phyloP scores from a whole-genome alignment of 2,329 filamentous ascomycete genomes.

The Neofusicoccum laricinum region DNA sequence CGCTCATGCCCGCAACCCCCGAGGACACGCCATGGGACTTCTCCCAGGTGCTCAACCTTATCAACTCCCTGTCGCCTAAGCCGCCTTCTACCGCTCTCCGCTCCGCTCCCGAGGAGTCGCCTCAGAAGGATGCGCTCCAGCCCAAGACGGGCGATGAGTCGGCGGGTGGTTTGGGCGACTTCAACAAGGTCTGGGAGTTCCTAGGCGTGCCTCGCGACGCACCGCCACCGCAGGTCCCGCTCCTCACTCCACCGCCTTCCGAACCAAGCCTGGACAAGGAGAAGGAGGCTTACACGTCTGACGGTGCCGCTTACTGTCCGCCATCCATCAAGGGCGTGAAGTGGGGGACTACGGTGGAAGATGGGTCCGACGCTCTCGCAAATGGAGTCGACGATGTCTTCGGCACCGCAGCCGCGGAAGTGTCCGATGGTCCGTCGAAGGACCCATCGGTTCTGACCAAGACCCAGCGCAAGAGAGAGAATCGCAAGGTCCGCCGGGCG shows the following conservation, averaged over 20 bases:
- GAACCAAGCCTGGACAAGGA: constrained; percentile 12
- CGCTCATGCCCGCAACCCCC: constrained; percentile 33
- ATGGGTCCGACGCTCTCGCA: not conserved
- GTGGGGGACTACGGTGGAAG: constrained; percentile 22
- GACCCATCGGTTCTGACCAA: constrained; percentile 27
- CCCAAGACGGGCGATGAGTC: not conserved
- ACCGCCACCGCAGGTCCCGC: constrained; percentile 20
- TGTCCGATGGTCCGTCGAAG: not conserved
- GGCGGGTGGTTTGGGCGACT: constrained; percentile 40
- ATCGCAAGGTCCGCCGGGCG: constrained; percentile 22
- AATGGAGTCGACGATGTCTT: constrained; percentile 12
- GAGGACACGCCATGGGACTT: constrained; percentile 45
- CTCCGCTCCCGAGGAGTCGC: not conserved
- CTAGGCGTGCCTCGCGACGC: constrained; percentile 34
- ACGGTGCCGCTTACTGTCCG: constrained; percentile 37
- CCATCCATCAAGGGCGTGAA: constrained; percentile 23
- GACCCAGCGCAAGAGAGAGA: constrained; percentile 35
- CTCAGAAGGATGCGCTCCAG: not conserved
- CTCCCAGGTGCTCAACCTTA: constrained; percentile 43
- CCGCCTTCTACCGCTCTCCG: not conserved
- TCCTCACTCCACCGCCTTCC: constrained; percentile 21
- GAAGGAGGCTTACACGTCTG: constrained; percentile 38
- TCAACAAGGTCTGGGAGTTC: constrained; percentile 45
- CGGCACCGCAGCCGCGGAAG: constrained; percentile 1
- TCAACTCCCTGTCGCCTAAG: constrained; percentile 28